phyloP scores from a whole-genome alignment of 306 rosid species.

The Malus sieversii region DNA sequence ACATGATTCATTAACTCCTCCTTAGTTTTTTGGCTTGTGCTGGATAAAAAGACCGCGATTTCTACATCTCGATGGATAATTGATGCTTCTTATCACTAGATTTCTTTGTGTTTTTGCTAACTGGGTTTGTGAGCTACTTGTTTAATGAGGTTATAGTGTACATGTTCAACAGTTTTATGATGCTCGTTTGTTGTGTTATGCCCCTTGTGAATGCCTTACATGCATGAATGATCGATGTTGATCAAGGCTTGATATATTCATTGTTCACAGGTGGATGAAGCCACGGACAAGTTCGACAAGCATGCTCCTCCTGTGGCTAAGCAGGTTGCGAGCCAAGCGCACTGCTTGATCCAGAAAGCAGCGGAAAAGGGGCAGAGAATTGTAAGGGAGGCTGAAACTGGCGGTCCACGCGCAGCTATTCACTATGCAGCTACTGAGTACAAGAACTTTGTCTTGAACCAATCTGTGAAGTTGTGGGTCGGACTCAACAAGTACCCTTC shows the following conservation, averaged over 20 bases:
- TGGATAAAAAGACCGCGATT: not conserved
- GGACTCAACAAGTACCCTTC: constrained; percentile 36
- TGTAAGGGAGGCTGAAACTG: constrained; percentile 35
- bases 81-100: not conserved
- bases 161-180: not conserved
- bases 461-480: constrained; percentile 42
- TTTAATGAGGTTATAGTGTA: not conserved
- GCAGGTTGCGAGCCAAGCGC: constrained; percentile 26
- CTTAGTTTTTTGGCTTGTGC: not conserved
- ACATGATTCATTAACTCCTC: not conserved
- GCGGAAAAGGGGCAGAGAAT: constrained; percentile 31
- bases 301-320: constrained; percentile 62
- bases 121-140: not conserved
- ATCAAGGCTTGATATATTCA: not conserved
- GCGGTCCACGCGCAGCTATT: constrained; percentile 57
- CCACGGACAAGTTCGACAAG: constrained; percentile 36
- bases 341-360: constrained; percentile 26
- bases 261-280: constrained; percentile 52
- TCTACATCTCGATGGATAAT: not conserved
- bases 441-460: constrained; percentile 39
- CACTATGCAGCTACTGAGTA: constrained; percentile 44
- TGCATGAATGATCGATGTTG: not conserved
- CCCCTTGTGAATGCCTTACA: not conserved
- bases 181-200: not conserved
- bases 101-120: not conserved